Evolutionary conservation across 1,284 basidiomycete genomes (phyloP).

Genomic region (Binderoboletus segoi): DNA sequence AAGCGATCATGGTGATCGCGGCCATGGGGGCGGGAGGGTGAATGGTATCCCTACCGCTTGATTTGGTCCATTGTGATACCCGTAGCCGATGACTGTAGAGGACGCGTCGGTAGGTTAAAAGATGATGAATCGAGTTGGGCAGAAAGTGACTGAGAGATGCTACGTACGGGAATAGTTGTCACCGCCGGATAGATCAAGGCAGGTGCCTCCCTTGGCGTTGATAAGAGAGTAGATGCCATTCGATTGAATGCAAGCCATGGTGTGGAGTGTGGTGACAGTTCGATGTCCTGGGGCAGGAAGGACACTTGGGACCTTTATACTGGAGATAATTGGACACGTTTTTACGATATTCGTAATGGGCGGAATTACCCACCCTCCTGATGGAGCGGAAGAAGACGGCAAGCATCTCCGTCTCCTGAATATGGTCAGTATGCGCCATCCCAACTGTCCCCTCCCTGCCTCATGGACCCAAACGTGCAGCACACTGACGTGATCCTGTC

Average conservation of each 20-base stretch:
- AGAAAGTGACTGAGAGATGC: neutral
- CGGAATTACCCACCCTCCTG: too few species aligned
- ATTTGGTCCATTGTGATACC: conserved; percentile 46
- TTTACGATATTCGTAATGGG: too few species aligned
- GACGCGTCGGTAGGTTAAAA: neutral
- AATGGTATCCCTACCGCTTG: conserved; percentile 45
- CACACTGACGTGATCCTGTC: too few species aligned
- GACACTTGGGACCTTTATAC: too few species aligned
- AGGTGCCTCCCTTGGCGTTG: conserved; percentile 53
- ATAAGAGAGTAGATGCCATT: conserved; percentile 45
- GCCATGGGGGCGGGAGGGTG: neutral
- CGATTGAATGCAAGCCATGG: conserved; percentile 26
- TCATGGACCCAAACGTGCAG: neutral
- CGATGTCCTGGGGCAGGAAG: too few species aligned
- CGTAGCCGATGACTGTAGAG: conserved; percentile 51
- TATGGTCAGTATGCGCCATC: too few species aligned
- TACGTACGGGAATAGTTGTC: conserved; percentile 48
- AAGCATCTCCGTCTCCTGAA: too few species aligned
- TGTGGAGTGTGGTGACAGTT: too few species aligned
- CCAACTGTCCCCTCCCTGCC: too few species aligned
- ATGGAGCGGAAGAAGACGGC: too few species aligned
- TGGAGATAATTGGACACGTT: too few species aligned
- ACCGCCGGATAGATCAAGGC: conserved; percentile 55
- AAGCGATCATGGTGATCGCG: neutral
- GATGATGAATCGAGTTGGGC: too few species aligned